Evolutionary conservation across 2,329 filamentous ascomycete species (phyloP).

Genomic region (Aspergillus udagawae): DNA sequence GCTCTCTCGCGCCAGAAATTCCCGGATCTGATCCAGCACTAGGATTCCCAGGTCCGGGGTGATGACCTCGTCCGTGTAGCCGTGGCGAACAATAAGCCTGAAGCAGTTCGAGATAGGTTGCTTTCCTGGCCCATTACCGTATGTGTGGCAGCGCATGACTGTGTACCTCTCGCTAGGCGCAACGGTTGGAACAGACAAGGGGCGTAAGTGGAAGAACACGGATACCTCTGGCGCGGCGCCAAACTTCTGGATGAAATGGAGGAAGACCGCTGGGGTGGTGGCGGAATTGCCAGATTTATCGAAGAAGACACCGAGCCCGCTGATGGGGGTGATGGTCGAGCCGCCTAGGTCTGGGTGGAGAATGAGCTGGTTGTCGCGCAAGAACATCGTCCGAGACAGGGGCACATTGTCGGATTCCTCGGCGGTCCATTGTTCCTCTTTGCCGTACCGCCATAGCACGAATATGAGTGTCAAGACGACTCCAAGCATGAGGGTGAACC

Average conservation of each 20-base stretch:
- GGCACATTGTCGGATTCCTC: slow-evolving; percentile 59
- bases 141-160: slow-evolving; percentile 8
- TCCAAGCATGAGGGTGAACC: slow-evolving; percentile 69
- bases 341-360: slow-evolving; percentile 31
- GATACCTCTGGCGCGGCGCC: slow-evolving; percentile 62
- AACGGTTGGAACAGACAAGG: slow-evolving; percentile 57
- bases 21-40: slow-evolving; percentile 57
- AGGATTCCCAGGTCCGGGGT: slow-evolving; percentile 59
- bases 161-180: slow-evolving; percentile 48
- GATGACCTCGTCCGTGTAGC: slow-evolving; percentile 69
- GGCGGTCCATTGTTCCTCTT: slow-evolving; percentile 71
- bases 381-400: slow-evolving; percentile 32
- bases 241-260: slow-evolving; percentile 70
- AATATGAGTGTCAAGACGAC: slow-evolving; percentile 61
- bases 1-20: slow-evolving; percentile 41
- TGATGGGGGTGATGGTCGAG: slow-evolving; percentile 44
- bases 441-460: slow-evolving; percentile 73
- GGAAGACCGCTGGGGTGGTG: slow-evolving; percentile 63
- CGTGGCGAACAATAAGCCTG: slow-evolving; percentile 65
- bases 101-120: slow-evolving; percentile 60
- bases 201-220: slow-evolving; percentile 71
- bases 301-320: slow-evolving; percentile 69
- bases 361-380: slow-evolving; percentile 1
- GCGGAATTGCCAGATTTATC: slow-evolving; percentile 64
- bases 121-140: slow-evolving; percentile 19